These are phyloP conservation scores for Epicoccum sorghinum DNA, from an alignment of 2,329 filamentous ascomycete genomes.

Conservation along the genomic window DNA sequence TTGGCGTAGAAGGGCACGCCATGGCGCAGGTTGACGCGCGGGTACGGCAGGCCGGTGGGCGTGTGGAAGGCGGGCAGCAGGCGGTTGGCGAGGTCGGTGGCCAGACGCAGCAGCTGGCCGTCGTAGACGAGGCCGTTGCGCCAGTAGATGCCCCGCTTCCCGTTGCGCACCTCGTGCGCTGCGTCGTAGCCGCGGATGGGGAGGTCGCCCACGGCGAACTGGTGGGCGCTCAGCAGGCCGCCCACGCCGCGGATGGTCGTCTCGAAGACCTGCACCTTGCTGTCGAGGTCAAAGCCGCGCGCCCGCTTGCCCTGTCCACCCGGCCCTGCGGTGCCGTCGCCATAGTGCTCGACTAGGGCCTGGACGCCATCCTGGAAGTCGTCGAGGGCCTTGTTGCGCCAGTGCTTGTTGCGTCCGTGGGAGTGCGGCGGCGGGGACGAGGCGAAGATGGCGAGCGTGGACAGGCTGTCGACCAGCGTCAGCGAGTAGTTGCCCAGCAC, in stretches of 20 bases:
- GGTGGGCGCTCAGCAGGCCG: slow-evolving; percentile 86
- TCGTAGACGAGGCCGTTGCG: slow-evolving; percentile 80
- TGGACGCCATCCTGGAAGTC: slow-evolving; percentile 81
- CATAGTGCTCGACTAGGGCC: slow-evolving; percentile 80
- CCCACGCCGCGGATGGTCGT: slow-evolving; percentile 94
- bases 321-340: slow-evolving; percentile 75
- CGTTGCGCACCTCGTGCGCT: slow-evolving; percentile 40
- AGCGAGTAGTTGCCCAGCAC: slow-evolving; percentile 96
- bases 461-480: slow-evolving; percentile 92
- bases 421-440: slow-evolving; percentile 69
- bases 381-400: slow-evolving; percentile 53
- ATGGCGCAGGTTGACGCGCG: slow-evolving; percentile 86
- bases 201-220: slow-evolving; percentile 89
- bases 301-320: slow-evolving; percentile 73
- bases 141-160: slow-evolving; percentile 66
- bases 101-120: slow-evolving; percentile 87
- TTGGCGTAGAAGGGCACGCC: slow-evolving; percentile 93
- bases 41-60: slow-evolving; percentile 89
- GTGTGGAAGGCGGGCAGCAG: slow-evolving; percentile 93
- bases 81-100: slow-evolving; percentile 81
- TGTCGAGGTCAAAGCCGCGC: slow-evolving; percentile 90
- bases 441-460: slow-evolving; percentile 89
- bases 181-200: slow-evolving; percentile 82
- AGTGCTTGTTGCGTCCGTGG: slow-evolving; percentile 32
- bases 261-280: slow-evolving; percentile 98